Conservation (phyloP, 441 rosid genomes). For the Gossypium schwendimanii region DNA sequence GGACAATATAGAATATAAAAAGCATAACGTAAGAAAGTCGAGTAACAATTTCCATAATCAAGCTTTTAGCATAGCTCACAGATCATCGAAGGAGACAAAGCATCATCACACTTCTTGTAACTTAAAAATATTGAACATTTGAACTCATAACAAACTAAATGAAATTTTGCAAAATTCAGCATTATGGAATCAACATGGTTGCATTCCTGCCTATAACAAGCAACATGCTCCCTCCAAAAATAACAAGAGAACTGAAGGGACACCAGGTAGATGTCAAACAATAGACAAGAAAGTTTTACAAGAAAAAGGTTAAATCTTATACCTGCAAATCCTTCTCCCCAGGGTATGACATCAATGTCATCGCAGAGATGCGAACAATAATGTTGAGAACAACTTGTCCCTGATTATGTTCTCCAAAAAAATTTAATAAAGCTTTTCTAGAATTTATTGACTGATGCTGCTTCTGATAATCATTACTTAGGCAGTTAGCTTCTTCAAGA, state of each 20-base stretch:
- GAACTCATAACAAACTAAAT: neutral
- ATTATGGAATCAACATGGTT: neutral
- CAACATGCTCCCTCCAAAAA: neutral
- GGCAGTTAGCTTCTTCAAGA: constrained; percentile 45
- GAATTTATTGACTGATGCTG: constrained; percentile 51
- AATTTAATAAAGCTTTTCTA: constrained; percentile 48
- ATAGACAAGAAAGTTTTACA: constrained; percentile 3
- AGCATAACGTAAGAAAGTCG: neutral
- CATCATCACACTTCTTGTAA: neutral
- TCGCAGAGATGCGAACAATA: constrained; percentile 66
- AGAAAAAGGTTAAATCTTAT: constrained; percentile 13
- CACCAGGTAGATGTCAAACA: constrained; percentile 7
- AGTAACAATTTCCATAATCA: neutral
- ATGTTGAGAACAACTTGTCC: constrained; percentile 77
- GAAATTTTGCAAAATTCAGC: neutral
- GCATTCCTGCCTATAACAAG: too few species aligned
- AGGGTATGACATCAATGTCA: constrained; percentile 78
- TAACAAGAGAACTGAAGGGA: neutral
- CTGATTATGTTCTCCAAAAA: constrained; percentile 75
- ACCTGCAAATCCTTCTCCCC: constrained; percentile 98
- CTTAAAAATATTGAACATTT: neutral
- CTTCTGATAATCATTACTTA: constrained; percentile 40
- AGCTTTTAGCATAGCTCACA: neutral
- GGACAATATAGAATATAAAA: neutral
- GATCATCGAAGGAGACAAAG: neutral